These are phyloP conservation scores for Phalaenopsis equestris DNA, from an alignment of 106 monocot species.

Conservation along the genomic window DNA sequence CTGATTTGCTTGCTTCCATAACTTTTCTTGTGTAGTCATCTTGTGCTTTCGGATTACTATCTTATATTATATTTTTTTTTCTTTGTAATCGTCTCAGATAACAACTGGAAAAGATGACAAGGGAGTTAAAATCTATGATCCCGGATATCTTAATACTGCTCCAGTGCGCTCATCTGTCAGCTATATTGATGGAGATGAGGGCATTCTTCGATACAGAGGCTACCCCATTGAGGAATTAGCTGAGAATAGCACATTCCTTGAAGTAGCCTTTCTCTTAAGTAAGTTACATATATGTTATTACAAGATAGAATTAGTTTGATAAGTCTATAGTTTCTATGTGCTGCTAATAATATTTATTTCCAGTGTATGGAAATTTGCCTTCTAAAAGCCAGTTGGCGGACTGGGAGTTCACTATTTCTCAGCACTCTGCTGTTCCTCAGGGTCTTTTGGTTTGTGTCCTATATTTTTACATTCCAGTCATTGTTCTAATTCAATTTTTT, in stretches of 20 bases:
- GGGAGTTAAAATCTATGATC: slow-evolving; percentile 90
- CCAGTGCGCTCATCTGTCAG: slow-evolving; percentile 83
- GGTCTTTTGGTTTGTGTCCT: slow-evolving; percentile 66
- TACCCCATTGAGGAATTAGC: slow-evolving; percentile 97
- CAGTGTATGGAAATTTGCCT: slow-evolving; percentile 97
- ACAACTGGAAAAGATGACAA: slow-evolving; percentile 74
- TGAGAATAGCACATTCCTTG: slow-evolving; percentile 83
- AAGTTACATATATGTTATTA: slow-evolving; percentile 15
- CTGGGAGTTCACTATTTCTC: slow-evolving; percentile 93
- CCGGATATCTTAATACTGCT: slow-evolving; percentile 96
- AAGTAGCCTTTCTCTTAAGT: slow-evolving; percentile 94
- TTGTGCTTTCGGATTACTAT: not conserved
- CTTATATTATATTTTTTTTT: not conserved
- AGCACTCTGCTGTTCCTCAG: slow-evolving; percentile 97
- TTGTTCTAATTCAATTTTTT: not conserved
- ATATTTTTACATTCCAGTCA: slow-evolving; percentile 2
- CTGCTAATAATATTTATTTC: slow-evolving; percentile 14
- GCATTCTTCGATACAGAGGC: slow-evolving; percentile 91
- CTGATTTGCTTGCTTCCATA: not conserved
- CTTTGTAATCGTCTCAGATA: slow-evolving; percentile 37
- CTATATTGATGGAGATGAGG: slow-evolving; percentile 98
- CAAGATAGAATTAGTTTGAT: not conserved
- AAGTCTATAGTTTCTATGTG: not conserved
- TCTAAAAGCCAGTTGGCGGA: slow-evolving; percentile 66
- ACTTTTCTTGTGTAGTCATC: not conserved